Conservation (phyloP, 2,329 filamentous ascomycete genomes). For the Lachnellula occidentalis region DNA sequence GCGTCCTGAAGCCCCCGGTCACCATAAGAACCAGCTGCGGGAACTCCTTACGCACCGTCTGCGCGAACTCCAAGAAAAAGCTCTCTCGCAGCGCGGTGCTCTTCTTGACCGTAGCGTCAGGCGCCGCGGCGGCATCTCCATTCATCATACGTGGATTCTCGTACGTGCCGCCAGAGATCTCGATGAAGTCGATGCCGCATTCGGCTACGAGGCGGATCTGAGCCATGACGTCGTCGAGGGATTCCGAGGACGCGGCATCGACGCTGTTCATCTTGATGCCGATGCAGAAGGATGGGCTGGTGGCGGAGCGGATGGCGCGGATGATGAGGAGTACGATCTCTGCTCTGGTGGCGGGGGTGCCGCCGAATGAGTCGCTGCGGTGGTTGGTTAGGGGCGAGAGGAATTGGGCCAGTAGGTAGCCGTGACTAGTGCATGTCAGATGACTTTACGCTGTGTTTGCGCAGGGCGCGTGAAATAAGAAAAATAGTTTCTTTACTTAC, state of each 20-base stretch:
- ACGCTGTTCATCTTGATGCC: constrained; percentile 14
- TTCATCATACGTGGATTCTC: constrained; percentile 34
- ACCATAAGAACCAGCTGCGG: constrained; percentile 4
- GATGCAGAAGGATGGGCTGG: constrained; percentile 9
- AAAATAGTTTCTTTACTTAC: too few relatives aligned
- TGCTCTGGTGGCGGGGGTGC: constrained; percentile 22
- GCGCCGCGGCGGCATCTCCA: background rate
- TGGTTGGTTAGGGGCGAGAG: constrained; percentile 44
- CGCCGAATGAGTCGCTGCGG: constrained; percentile 52
- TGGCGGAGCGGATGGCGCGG: constrained; percentile 7
- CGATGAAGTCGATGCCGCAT: constrained; percentile 13
- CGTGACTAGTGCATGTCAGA: constrained; percentile 34
- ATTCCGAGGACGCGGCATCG: constrained; percentile 8
- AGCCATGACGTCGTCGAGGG: constrained; percentile 10
- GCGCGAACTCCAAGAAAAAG: constrained; percentile 12
- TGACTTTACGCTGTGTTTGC: too few relatives aligned
- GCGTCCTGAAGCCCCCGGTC: constrained; percentile 8
- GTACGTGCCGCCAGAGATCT: constrained; percentile 42
- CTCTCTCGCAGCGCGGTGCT: constrained; percentile 9
- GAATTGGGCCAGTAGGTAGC: constrained; percentile 54
- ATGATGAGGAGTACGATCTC: constrained; percentile 10
- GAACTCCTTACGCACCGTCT: constrained; percentile 4
- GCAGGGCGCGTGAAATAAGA: too few relatives aligned
- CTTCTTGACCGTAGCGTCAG: constrained; percentile 5
- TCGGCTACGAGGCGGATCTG: constrained; percentile 10